These are phyloP conservation scores for Didymella pomorum DNA, from an alignment of 2,329 filamentous ascomycete genomes.

Conservation along the genomic window DNA sequence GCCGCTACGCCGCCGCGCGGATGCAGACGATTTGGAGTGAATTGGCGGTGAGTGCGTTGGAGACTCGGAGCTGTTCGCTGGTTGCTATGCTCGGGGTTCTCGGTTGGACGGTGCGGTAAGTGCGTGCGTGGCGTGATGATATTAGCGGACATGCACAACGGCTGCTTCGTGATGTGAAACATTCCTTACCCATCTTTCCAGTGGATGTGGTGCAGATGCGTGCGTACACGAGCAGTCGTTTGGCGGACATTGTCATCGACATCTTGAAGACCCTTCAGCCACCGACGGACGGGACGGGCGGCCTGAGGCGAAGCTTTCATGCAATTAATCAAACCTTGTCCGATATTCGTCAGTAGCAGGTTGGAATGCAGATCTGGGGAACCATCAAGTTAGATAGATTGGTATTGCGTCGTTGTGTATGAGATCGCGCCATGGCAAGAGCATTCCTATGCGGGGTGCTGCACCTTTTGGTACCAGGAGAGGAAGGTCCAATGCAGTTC, in stretches of 20 bases:
- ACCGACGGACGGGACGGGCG: constrained; percentile 16
- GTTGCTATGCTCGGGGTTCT: constrained; percentile 15
- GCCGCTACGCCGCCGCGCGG: constrained; percentile 17
- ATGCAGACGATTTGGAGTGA: constrained; percentile 2
- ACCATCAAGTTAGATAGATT: constrained; percentile 11
- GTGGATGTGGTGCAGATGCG: not conserved
- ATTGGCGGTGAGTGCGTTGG: constrained; percentile 23
- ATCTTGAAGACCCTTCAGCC: constrained; percentile 12
- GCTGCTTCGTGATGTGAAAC: constrained; percentile 22
- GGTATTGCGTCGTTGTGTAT: constrained; percentile 19
- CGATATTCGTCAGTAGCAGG: constrained; percentile 13
- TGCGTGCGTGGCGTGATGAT: constrained; percentile 20
- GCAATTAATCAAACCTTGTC: constrained; percentile 16
- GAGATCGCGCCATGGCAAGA: constrained; percentile 21
- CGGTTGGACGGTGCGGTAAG: constrained; percentile 6
- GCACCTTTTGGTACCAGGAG: constrained; percentile 6
- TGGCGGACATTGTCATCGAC: constrained; percentile 10
- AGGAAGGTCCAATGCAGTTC: constrained; percentile 19
- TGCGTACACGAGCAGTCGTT: constrained; percentile 6
- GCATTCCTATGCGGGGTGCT: constrained; percentile 22
- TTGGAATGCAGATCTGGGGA: constrained; percentile 24
- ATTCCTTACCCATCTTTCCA: constrained; percentile 10
- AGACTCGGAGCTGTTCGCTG: constrained; percentile 14
- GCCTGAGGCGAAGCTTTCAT: constrained; percentile 20
- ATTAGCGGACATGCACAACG: constrained; percentile 14